Percentiles rank a stretch among this genome's conserved stretches.
phyloP scores from a whole-genome alignment of 1,284 basidiomycete genomes.

The Wolfiporia cocos region DNA sequence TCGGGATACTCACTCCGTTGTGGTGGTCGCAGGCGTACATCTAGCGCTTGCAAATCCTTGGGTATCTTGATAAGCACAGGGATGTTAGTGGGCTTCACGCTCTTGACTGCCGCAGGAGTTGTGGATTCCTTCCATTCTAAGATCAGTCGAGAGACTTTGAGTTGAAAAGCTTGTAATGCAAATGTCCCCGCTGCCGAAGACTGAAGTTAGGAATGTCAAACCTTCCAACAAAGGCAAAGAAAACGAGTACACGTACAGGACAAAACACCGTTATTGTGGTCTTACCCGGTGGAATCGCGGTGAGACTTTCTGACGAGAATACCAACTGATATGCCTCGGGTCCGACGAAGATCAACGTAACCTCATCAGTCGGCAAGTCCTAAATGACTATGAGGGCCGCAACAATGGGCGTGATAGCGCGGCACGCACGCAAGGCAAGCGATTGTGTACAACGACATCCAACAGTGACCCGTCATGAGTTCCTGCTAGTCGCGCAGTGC shows the following conservation, averaged over 20 bases:
- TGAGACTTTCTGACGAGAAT: constrained; percentile 35
- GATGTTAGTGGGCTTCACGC: constrained; percentile 20
- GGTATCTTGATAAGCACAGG: constrained; percentile 50
- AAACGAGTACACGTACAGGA: constrained; percentile 43
- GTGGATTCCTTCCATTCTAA: constrained; percentile 50
- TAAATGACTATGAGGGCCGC: constrained; percentile 17
- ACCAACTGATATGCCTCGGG: constrained; percentile 50
- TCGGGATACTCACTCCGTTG: constrained; percentile 42
- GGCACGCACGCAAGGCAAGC: constrained; percentile 64
- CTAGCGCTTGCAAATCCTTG: constrained; percentile 50
- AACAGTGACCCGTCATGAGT: constrained; percentile 62
- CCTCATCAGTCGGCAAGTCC: constrained; percentile 45
- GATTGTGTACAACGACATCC: constrained; percentile 52
- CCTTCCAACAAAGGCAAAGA: background rate
- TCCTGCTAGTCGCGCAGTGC: constrained; percentile 41
- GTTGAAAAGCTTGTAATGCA: constrained; percentile 52
- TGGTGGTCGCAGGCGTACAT: constrained; percentile 56
- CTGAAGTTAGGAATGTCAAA: constrained; percentile 30
- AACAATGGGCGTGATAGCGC: background rate
- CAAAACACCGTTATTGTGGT: constrained; percentile 57
- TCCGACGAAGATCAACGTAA: constrained; percentile 46
- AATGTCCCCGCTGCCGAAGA: constrained; percentile 60
- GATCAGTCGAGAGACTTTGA: constrained; percentile 48
- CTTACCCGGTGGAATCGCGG: constrained; percentile 44
- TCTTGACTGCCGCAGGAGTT: constrained; percentile 18